Base-by-base conservation (phyloP, 257 asterid genomes). In the Fraxinus excelsior region DNA sequence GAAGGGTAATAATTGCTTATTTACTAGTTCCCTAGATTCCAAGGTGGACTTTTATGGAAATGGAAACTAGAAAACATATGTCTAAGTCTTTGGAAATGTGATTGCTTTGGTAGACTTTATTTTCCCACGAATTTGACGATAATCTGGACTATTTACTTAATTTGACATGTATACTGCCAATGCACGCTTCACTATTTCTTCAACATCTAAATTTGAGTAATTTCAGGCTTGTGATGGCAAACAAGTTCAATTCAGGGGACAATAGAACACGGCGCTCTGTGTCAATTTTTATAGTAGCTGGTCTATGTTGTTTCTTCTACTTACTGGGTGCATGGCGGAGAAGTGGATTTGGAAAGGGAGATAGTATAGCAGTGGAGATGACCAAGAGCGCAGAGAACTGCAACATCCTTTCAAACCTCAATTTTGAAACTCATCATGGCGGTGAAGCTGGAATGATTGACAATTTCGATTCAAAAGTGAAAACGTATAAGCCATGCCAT, bases 271-370 rank as follows among this genome's bases (percentile, higher is more conserved):
- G 62, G 23, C n/a, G 23, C 4, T 53, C 62, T n/a, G 25, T 53
- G 14, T 16, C 62, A 53, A 53, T 53, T 53, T 53, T 53, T 18
- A 53, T 53, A 5, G 62, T 53, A 53, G 62, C 62, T 53, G 62
- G 62, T 53, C 62, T 19, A 53, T 53, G 62, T n/a, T 53, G 62
- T 18, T 53, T 53, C 62, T 53, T 53, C 62, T 53, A 53, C 62
- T 53, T 53, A 53, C 62, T 53, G 23, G 62, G 62, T 7, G 62
- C 62, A 53, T 53, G 62, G 62, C 62, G 19, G 62, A 53, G 62
- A 53, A 53, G 62, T 53, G 62, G 62, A 9, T 53, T 53, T 3
- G 26, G 62, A n/a, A 53, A 53, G 23, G 62, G 62, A 16, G 62
- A 53, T n/a, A 53, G 62, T 53, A 53, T 53, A 53, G 62, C 62